phyloP scores from a whole-genome alignment of 805 yeast species.

The Schwanniomyces sp. region DNA sequence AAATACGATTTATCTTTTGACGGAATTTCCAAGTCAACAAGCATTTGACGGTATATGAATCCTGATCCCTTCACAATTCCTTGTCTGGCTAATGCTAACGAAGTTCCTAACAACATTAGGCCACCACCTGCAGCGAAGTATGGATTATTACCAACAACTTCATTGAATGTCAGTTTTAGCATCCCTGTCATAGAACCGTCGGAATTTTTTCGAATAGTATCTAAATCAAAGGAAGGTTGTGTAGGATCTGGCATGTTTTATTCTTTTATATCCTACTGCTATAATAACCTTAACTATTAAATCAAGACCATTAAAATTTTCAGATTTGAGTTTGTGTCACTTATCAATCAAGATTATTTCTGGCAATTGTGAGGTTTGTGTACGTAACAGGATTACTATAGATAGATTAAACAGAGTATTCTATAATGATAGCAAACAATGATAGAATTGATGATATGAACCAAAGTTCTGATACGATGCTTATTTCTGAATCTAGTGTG shows the following conservation, averaged over 20 bases:
- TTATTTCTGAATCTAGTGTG: not conserved
- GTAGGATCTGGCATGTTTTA: not conserved
- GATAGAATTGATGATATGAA: not conserved
- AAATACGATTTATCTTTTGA: conserved; percentile 89
- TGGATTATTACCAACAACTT: conserved; percentile 73
- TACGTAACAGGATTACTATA: not conserved
- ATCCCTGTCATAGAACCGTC: conserved; percentile 40
- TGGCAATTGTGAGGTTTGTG: not conserved
- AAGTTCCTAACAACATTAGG: conserved; percentile 91
- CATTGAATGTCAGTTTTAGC: conserved; percentile 43
- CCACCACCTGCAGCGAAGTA: conserved; percentile 99
- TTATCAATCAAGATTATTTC: not conserved
- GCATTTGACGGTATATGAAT: conserved; percentile 74
- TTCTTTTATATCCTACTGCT: not conserved
- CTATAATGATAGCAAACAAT: not conserved
- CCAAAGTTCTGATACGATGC: not conserved
- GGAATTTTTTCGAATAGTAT: conserved; percentile 30
- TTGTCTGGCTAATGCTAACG: conserved; percentile 72
- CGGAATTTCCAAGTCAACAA: conserved; percentile 91
- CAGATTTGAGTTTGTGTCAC: not conserved
- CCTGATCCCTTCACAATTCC: conserved; percentile 63
- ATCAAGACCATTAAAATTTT: not conserved
- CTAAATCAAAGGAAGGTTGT: conserved; percentile 24
- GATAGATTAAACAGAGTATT: not conserved
- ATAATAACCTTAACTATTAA: not conserved